Evolutionary conservation across 2,329 filamentous ascomycete genomes (phyloP).

Genomic region (Colletotrichum sp.): DNA sequence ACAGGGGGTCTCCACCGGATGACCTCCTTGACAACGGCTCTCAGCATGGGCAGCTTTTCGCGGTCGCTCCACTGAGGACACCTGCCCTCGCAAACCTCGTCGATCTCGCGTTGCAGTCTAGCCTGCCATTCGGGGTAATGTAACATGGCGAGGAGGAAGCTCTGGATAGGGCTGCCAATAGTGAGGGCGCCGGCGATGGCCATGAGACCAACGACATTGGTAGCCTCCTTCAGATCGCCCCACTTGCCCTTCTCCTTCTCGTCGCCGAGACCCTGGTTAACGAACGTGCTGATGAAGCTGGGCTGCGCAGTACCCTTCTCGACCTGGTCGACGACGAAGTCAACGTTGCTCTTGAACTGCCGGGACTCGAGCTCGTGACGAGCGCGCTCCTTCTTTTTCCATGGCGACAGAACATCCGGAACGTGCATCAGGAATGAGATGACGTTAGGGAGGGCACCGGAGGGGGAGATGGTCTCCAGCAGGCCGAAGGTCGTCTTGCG

Average conservation of each 20-base stretch:
- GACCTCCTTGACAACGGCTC: slow-evolving; percentile 46
- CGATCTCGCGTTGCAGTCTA: slow-evolving; percentile 43
- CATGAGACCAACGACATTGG: slow-evolving; percentile 52
- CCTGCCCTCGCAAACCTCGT: slow-evolving; percentile 39
- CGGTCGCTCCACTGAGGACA: slow-evolving; percentile 48
- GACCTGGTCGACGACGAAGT: slow-evolving; percentile 38
- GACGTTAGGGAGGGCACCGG: slow-evolving; percentile 48
- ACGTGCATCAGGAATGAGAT: slow-evolving; percentile 43
- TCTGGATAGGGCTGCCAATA: slow-evolving; percentile 48
- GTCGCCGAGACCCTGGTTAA: slow-evolving; percentile 35
- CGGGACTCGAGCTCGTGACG: slow-evolving; percentile 43
- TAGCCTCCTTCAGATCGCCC: slow-evolving; percentile 41
- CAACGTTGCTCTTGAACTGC: slow-evolving; percentile 41
- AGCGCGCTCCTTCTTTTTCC: slow-evolving; percentile 47
- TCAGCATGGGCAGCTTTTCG: slow-evolving; percentile 40
- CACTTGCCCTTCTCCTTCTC: slow-evolving; percentile 28
- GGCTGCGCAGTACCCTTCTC: slow-evolving; percentile 37
- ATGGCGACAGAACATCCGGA: slow-evolving; percentile 44
- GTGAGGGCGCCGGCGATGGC: slow-evolving; percentile 47
- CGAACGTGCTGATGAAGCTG: slow-evolving; percentile 47
- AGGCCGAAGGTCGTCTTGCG: slow-evolving; percentile 51
- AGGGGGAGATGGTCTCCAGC: slow-evolving; percentile 49
- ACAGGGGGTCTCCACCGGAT: slow-evolving; percentile 61
- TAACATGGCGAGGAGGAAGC: slow-evolving; percentile 32
- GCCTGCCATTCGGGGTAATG: slow-evolving; percentile 37